Conservation (phyloP, 2,329 filamentous ascomycete genomes). For the Cercospora zeae-maydis region DNA sequence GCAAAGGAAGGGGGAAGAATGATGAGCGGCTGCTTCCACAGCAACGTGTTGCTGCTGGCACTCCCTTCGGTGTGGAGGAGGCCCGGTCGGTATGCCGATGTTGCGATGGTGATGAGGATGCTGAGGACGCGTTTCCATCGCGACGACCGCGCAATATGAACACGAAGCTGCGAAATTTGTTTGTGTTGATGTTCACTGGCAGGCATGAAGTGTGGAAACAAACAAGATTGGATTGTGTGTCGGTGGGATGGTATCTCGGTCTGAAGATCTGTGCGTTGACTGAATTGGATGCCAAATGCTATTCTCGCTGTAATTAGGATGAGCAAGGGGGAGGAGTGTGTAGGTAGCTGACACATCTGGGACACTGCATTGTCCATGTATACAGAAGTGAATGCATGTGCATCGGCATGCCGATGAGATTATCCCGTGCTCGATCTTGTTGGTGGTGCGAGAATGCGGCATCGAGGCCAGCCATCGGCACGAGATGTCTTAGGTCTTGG, state of each 20-base stretch:
- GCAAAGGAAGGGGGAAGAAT: neutral
- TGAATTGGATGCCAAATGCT: neutral
- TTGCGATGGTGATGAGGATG: conserved; percentile 22
- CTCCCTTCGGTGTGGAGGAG: neutral
- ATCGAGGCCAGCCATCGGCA: too few relatives aligned
- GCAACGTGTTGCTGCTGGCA: conserved; percentile 8
- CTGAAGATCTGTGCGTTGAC: neutral
- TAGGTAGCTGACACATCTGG: neutral
- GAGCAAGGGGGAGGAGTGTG: conserved; percentile 3
- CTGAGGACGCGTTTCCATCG: conserved; percentile 28
- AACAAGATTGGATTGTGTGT: conserved; percentile 15
- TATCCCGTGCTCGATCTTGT: neutral
- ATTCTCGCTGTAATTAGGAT: neutral
- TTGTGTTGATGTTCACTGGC: conserved; percentile 18
- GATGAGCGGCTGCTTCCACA: neutral
- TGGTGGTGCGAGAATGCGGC: too few relatives aligned
- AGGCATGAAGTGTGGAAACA: conserved; percentile 24
- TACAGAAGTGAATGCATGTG: neutral
- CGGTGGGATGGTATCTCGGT: neutral
- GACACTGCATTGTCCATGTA: neutral
- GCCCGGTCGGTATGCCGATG: conserved; percentile 12
- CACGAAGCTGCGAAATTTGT: conserved; percentile 23
- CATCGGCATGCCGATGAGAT: neutral
- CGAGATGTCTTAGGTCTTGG: neutral
- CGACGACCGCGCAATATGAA: conserved; percentile 28